These are phyloP conservation scores for Graphiopsis chlorocephala DNA, from an alignment of 2,329 filamentous ascomycete genomes.

Conservation along the genomic window DNA sequence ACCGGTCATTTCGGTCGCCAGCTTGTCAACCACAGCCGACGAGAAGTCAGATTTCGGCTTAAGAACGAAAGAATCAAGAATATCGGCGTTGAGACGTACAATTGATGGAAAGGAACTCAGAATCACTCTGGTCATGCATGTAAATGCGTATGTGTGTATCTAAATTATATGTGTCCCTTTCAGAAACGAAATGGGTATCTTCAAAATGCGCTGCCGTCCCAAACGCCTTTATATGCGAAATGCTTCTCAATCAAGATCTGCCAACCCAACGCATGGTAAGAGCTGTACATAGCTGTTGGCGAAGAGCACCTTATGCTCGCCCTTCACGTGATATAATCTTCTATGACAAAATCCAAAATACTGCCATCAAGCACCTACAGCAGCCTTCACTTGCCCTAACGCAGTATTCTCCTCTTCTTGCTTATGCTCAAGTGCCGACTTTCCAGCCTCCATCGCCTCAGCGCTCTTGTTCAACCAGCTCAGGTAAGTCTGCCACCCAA, in stretches of 20 bases:
- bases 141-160: not conserved
- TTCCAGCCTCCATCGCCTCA: slow-evolving; percentile 42
- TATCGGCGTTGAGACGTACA: not conserved
- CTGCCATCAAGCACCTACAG: slow-evolving; percentile 9
- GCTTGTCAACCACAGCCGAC: not conserved
- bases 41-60: not conserved
- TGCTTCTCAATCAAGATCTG: not conserved
- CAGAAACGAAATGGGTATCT: slow-evolving; percentile 10
- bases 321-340: not conserved
- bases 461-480: slow-evolving; percentile 74
- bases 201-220: not conserved
- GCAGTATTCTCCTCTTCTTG: slow-evolving; percentile 9
- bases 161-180: slow-evolving; percentile 2
- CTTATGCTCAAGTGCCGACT: slow-evolving; percentile 5
- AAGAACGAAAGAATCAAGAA: not conserved
- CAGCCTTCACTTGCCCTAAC: slow-evolving; percentile 10
- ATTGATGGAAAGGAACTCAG: not conserved
- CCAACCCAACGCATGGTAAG: not conserved
- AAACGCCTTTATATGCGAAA: slow-evolving; percentile 6
- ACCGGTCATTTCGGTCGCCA: not conserved
- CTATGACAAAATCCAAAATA: not conserved
- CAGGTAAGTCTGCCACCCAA: slow-evolving; percentile 91
- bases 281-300: not conserved
- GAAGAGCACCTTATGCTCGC: not conserved
- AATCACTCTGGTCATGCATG: not conserved